phyloP scores from a whole-genome alignment of 2,329 filamentous ascomycete genomes.

The Pyrenochaeta sp. region DNA sequence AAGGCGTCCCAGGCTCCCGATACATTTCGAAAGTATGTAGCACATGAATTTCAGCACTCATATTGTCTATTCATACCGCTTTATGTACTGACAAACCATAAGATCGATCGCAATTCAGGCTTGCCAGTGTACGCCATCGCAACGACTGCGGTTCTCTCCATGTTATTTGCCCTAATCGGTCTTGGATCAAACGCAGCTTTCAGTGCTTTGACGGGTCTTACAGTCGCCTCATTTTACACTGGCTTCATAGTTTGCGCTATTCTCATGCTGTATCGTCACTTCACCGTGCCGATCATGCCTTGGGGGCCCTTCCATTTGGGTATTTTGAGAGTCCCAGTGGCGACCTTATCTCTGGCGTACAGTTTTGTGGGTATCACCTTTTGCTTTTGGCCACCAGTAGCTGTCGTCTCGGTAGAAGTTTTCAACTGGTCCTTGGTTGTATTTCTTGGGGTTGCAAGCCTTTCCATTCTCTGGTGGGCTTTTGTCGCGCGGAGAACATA shows the following conservation, averaged over 20 bases:
- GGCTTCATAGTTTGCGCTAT: constrained; percentile 15
- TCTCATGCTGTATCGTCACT: constrained; percentile 12
- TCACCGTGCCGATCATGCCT: constrained; percentile 2
- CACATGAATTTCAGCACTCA: constrained; percentile 6
- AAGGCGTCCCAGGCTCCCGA: constrained; percentile 25
- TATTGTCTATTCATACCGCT: too few species aligned
- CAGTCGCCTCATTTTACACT: constrained; percentile 16
- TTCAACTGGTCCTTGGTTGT: constrained; percentile 30
- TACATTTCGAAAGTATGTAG: constrained; percentile 23
- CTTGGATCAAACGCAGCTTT: constrained; percentile 19
- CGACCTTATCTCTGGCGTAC: constrained; percentile 13
- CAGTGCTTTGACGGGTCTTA: constrained; percentile 13
- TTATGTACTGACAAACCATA: too few species aligned
- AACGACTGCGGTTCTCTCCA: constrained; percentile 5
- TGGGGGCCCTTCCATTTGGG: constrained; percentile 17
- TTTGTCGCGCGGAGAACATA: too few species aligned
- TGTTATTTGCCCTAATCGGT: constrained; percentile 18
- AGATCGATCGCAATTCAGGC: too few species aligned
- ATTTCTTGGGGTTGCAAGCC: constrained; percentile 19
- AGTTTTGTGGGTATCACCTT: constrained; percentile 22
- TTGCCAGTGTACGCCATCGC: constrained; percentile 53
- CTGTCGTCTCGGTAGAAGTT: constrained; percentile 3
- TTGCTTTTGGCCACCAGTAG: constrained; percentile 19
- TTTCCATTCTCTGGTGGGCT: too few species aligned
- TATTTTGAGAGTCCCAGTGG: constrained; percentile 10